These are phyloP conservation scores for Aspergillus amoenus DNA, from an alignment of 2,329 filamentous ascomycete species.

Conservation along the genomic window DNA sequence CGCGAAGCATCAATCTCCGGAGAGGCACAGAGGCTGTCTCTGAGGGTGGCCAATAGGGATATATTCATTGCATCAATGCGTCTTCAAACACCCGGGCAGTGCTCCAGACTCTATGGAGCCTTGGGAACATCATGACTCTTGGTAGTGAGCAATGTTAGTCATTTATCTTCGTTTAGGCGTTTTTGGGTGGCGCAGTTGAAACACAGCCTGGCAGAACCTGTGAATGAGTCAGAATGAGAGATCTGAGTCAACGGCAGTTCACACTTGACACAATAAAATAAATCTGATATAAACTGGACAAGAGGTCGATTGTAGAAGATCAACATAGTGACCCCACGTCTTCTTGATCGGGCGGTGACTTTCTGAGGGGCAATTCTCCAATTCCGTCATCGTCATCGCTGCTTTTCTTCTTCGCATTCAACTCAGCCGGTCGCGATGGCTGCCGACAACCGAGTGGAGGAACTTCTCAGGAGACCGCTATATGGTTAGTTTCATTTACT, in stretches of 20 bases:
- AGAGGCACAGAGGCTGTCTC: too few species aligned
- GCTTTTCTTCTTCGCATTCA: neutral
- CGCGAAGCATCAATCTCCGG: too few species aligned
- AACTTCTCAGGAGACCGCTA: slow-evolving; percentile 49
- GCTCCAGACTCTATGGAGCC: too few species aligned
- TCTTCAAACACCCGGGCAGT: too few species aligned
- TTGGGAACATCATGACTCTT: neutral
- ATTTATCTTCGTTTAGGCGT: neutral
- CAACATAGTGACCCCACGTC: neutral
- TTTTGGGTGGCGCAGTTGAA: neutral
- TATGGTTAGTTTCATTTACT: slow-evolving; percentile 41
- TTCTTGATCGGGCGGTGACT: neutral
- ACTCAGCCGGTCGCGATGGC: slow-evolving; percentile 14
- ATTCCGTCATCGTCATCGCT: slow-evolving; percentile 3
- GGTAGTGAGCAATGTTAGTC: neutral
- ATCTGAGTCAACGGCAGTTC: neutral
- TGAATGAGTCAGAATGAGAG: neutral
- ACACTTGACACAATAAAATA: neutral
- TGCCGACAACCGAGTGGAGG: slow-evolving; percentile 29
- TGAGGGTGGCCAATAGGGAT: too few species aligned
- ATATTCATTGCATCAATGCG: too few species aligned
- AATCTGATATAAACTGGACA: neutral
- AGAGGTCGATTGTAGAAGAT: neutral
- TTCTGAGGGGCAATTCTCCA: slow-evolving; percentile 1
- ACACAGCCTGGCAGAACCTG: neutral